These are phyloP conservation scores for Hypomyces perniciosus DNA, from an alignment of 2,329 filamentous ascomycete genomes.

Conservation along the genomic window DNA sequence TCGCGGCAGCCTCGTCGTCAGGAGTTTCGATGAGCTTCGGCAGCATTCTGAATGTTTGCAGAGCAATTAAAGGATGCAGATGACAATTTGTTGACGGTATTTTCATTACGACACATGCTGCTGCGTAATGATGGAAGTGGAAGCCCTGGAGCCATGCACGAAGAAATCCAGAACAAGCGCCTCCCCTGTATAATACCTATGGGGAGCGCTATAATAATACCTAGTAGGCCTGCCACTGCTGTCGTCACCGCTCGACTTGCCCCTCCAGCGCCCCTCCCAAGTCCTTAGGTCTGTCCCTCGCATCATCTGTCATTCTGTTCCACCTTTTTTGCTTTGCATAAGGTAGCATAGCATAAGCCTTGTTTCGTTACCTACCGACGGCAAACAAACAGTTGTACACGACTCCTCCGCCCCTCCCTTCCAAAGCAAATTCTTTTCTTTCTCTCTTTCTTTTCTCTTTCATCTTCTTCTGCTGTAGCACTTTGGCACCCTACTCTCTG, in stretches of 20 bases:
- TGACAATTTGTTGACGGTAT: no score
- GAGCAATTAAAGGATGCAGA: no score
- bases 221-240: conserved; percentile 4
- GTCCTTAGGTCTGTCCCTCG: conserved; percentile 1
- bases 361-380: not conserved
- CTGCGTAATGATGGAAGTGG: no score
- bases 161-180: no score
- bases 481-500: not conserved
- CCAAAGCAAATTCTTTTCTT: not conserved
- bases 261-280: conserved; percentile 16
- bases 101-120: no score
- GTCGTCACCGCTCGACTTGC: conserved; percentile 22
- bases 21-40: conserved; percentile 11
- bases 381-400: no score
- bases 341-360: not conserved
- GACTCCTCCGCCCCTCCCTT: not conserved
- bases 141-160: no score
- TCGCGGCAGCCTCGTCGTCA: not conserved
- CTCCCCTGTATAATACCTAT: no score
- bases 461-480: not conserved
- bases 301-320: not conserved
- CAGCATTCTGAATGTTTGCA: not conserved
- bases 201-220: no score
- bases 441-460: not conserved
- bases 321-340: not conserved